phyloP scores from a whole-genome alignment of 768 basidiomycete genomes.

The Candolleomyces eurysporus region DNA sequence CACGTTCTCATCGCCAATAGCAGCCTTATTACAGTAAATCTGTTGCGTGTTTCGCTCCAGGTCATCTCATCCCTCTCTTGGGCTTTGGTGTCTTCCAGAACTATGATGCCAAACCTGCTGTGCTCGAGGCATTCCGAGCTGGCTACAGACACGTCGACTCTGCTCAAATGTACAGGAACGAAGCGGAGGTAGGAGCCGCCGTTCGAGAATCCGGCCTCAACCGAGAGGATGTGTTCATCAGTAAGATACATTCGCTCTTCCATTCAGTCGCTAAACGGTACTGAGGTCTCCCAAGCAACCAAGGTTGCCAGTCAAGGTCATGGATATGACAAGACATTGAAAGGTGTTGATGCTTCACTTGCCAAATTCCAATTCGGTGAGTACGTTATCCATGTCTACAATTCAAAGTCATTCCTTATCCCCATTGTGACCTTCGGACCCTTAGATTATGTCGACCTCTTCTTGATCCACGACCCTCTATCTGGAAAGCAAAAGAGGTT shows the following conservation, averaged over 20 bases:
- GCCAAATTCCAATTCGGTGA: constrained; percentile 56
- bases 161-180: constrained; percentile 56
- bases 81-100: constrained; percentile 67
- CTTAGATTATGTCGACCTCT: constrained; percentile 34
- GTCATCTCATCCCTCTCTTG: constrained; percentile 51
- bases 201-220: constrained; percentile 46
- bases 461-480: constrained; percentile 73
- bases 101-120: constrained; percentile 42
- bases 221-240: constrained; percentile 59
- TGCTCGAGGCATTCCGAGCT: constrained; percentile 53
- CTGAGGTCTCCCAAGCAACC: neutral
- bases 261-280: neutral
- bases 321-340: constrained; percentile 59
- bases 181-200: constrained; percentile 49
- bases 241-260: constrained; percentile 34
- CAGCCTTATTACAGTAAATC: neutral
- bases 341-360: constrained; percentile 61
- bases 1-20: neutral
- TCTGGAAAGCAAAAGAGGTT: constrained; percentile 64
- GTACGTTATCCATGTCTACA: constrained; percentile 14
- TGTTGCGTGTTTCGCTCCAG: constrained; percentile 18
- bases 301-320: constrained; percentile 4
- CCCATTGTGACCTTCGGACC: neutral
- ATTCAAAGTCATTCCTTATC: neutral
- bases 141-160: constrained; percentile 67